Evolutionary conservation across 768 basidiomycete genomes (phyloP), one percentile per base, ranked within the genome.

Genomic region (Neoboletus magnificus): DNA sequence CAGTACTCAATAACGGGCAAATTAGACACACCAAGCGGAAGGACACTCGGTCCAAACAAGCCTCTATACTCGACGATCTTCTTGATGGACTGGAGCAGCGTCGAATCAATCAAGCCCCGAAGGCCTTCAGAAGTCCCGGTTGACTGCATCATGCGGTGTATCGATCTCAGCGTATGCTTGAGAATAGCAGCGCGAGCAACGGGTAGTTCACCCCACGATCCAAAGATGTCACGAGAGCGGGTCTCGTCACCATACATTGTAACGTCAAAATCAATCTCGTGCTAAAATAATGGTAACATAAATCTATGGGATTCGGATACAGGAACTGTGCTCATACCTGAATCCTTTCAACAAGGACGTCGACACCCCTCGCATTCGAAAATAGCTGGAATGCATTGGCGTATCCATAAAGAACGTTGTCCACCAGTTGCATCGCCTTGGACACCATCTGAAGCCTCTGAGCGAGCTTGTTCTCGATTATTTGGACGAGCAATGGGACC

Each of bases 101-200:
- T 85, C 48, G 89, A 87, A 71, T 99, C 97, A 54, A 98, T 93
- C 36, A 99, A 77, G 32, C 93, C 95, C 16, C 97, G 86, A 13
- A 99, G 80, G 2, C 95, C 94, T 69, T 99, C 97, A 5, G 93
- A 86, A 4, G 91, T 89, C 10, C 96, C 96, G 0, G 93, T 89
- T 0, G 90, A 89, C 66, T 95, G 91, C 95, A 99, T 97, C 85
- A 98, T 93, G 29, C 97, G 85, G 63, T 97, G 93, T 75, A 96
- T 85, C 1, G 94, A 93, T 29, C 97, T 87, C 32, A 99, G 71
- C 11, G 93, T 83, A 59, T 93, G 87, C 72, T 96, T 97, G 62
- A 98, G 75, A n/a, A 93, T 84, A 37, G 86, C 85, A 25, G 86
- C 85, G 5, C 87, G 83, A 45, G 83, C 77, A 52, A 91, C 83